Conservation (phyloP, 208 protist species). For the Wallacemonas collosoma region DNA sequence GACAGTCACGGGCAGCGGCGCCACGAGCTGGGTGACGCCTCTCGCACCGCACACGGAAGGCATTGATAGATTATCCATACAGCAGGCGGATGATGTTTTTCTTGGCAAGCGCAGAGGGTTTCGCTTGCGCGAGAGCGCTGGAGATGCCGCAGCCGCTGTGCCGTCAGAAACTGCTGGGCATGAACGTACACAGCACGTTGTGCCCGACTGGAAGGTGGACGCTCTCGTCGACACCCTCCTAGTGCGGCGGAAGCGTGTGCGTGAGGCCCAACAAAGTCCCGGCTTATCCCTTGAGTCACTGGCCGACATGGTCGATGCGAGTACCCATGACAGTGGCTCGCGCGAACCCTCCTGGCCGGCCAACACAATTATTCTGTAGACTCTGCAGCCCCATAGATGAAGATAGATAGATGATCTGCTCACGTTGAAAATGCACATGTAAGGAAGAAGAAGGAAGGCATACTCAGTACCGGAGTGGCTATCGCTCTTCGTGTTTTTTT, state of each 20-base stretch:
- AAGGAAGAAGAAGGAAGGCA: not conserved
- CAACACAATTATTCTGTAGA: constrained; percentile 5
- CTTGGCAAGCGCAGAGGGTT: not conserved
- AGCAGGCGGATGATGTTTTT: not conserved
- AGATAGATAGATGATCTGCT: not conserved
- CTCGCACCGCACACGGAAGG: not conserved
- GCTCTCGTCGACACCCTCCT: not conserved
- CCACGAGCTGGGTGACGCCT: constrained; percentile 11
- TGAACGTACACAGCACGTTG: not conserved
- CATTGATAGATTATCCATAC: not conserved
- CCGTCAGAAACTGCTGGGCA: not conserved
- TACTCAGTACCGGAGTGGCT: no score
- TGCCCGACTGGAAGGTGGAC: constrained; percentile 4
- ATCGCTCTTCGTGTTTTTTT: no score
- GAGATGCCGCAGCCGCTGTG: not conserved
- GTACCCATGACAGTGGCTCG: not conserved
- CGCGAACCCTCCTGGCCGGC: not conserved
- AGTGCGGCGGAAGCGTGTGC: not conserved
- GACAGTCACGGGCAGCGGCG: constrained; percentile 1
- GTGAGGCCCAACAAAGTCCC: not conserved
- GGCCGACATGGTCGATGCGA: constrained; percentile 5
- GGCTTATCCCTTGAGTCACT: constrained; percentile 2
- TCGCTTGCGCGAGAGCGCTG: constrained; percentile 3
- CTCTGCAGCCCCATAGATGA: not conserved
- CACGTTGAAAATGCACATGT: not conserved